phyloP scores from a whole-genome alignment of 2,329 filamentous ascomycete genomes.

The Coniochaeta prunicola region DNA sequence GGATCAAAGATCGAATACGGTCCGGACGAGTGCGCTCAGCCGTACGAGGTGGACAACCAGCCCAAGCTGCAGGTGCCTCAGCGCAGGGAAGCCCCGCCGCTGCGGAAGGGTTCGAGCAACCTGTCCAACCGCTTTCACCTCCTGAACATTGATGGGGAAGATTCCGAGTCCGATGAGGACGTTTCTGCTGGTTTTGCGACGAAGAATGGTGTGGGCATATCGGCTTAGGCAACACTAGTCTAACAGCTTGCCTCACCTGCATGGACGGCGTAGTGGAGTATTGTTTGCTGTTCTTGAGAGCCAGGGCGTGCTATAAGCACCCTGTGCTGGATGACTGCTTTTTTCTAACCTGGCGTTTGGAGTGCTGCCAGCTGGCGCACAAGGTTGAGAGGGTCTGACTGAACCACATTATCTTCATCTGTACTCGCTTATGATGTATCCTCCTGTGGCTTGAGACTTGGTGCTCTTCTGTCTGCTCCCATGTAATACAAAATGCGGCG shows the following conservation, averaged over 20 bases:
- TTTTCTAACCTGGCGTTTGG: background rate
- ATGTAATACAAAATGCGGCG: background rate
- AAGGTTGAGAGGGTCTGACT: background rate
- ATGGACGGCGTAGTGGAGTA: background rate
- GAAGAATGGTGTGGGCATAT: conserved; percentile 17
- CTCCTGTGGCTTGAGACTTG: background rate
- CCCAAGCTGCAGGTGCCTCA: conserved; percentile 9
- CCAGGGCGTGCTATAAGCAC: background rate
- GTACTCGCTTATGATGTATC: background rate
- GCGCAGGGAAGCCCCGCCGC: conserved; percentile 15
- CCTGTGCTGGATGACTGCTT: background rate
- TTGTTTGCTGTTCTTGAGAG: background rate
- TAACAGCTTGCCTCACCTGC: background rate
- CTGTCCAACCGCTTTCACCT: conserved; percentile 56
- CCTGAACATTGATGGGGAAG: conserved; percentile 41
- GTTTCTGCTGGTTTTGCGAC: conserved; percentile 18
- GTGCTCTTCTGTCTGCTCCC: background rate
- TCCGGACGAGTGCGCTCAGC: conserved; percentile 63
- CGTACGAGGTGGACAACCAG: conserved; percentile 30
- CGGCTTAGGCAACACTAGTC: conserved; percentile 10
- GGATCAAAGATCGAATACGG: conserved; percentile 63
- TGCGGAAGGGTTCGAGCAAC: conserved; percentile 28
- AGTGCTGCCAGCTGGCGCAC: background rate
- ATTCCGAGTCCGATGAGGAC: conserved; percentile 23
- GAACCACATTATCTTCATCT: background rate